Percentiles rank a stretch among this genome's conserved stretches.
These are phyloP conservation scores for Pyricularia grisea DNA, from an alignment of 2,329 filamentous ascomycete species.

Conservation along the genomic window DNA sequence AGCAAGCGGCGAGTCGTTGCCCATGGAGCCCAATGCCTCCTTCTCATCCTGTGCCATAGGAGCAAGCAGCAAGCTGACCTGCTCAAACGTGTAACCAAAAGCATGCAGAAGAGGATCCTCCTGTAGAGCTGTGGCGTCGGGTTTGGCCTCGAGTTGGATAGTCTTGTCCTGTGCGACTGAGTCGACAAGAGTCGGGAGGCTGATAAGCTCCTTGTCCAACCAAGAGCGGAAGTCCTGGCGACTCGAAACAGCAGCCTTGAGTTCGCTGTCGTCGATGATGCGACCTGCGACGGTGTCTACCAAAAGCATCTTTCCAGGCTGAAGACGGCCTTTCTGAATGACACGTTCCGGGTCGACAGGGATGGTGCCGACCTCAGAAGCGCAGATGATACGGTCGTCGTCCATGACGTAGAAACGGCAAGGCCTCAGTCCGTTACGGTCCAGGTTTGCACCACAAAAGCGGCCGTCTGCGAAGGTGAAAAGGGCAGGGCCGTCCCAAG, in stretches of 20 bases:
- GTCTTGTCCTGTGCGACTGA: conserved; percentile 45
- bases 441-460: conserved; percentile 93
- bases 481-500: conserved; percentile 92
- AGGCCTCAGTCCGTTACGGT: conserved; percentile 88
- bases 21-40: conserved; percentile 95
- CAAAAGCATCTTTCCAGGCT: conserved; percentile 91
- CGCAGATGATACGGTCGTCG: conserved; percentile 94
- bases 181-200: conserved; percentile 65
- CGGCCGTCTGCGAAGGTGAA: conserved; percentile 96
- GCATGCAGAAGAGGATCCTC: conserved; percentile 76
- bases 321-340: conserved; percentile 85
- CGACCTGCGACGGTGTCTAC: conserved; percentile 84
- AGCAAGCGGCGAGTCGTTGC: conserved; percentile 88
- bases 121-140: conserved; percentile 64
- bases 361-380: conserved; percentile 92
- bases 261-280: conserved; percentile 87
- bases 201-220: conserved; percentile 79
- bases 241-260: conserved; percentile 81
- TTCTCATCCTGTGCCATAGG: conserved; percentile 98
- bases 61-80: conserved; percentile 81
- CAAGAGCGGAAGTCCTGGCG: conserved; percentile 82
- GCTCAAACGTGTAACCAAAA: conserved; percentile 92
- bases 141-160: conserved; percentile 55
- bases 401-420: conserved; percentile 97
- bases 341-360: conserved; percentile 82